Conservation (phyloP, 2,329 filamentous ascomycete species). For the Sclerotinia glacialis region DNA sequence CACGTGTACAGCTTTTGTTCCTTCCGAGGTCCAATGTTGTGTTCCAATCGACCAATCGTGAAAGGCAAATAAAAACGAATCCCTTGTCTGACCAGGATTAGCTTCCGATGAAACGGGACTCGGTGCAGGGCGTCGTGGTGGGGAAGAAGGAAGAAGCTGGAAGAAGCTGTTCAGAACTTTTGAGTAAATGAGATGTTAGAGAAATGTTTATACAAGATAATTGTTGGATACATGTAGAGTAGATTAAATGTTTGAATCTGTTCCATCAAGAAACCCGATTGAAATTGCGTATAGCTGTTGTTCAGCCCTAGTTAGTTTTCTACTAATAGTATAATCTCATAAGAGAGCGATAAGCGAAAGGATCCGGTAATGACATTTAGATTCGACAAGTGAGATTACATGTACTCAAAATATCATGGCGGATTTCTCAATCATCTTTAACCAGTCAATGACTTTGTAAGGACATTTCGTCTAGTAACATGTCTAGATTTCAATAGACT, state of each 20-base stretch:
- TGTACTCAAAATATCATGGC: not conserved
- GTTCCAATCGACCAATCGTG: not conserved
- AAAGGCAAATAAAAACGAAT: too few species aligned
- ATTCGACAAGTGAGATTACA: not conserved
- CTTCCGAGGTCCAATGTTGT: not conserved
- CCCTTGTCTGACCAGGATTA: conserved; percentile 16
- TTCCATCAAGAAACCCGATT: not conserved
- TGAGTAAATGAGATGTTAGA: not conserved
- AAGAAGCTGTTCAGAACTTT: not conserved
- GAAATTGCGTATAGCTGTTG: not conserved
- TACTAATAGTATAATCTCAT: not conserved
- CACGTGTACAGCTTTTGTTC: not conserved
- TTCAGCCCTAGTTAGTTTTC: not conserved
- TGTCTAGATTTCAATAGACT: not conserved
- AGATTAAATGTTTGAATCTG: not conserved
- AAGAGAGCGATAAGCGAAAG: not conserved
- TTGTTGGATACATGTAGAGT: not conserved
- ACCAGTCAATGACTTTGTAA: too few species aligned
- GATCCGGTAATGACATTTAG: not conserved
- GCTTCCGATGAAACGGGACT: not conserved
- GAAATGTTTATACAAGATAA: not conserved
- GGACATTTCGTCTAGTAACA: not conserved
- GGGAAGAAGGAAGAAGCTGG: not conserved
- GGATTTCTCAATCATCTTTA: not conserved
- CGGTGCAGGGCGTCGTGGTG: not conserved